Evolutionary conservation across 768 basidiomycete genomes (phyloP), one percentile per base, ranked within the genome.

Genomic region (Boletus subcaerulescens): DNA sequence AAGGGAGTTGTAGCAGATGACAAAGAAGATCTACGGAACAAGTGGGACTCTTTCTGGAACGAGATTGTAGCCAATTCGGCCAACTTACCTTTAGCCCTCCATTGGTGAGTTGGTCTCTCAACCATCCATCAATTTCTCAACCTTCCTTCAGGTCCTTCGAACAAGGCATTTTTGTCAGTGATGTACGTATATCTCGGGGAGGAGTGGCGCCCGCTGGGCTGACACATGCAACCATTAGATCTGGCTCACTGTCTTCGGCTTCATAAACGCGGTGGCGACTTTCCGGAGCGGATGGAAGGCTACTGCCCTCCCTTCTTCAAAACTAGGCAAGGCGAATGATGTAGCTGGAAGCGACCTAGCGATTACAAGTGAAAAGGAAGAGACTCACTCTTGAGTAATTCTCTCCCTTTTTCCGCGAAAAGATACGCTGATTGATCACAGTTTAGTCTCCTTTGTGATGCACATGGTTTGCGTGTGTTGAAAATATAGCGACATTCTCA

Each of bases 1-100:
- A 87, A 82, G 63, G 83, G 77, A 3, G 61, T 79, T 45, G 73
- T 68, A n/a, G 72, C 74, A 22, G 60, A 73, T 24, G 86, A 89
- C 60, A 82, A 77, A 56, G 72, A 71, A 36, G 85, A 87, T 48
- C 66, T 91, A 20, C 58, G 66, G 22, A 75, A 82, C 52, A 74
- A 84, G 59, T 85, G 86, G 83, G 79, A 81, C 59, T 80, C 85
- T 15, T 82, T 85, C 51, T 84, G 83, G 80, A 86, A 82, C 48
- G 90, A 92, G 56, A 67, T 88, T 12, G 68, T 89, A 14, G 81
- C 83, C 46, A 93, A 93, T 64, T 57, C 87, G 9, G 83, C 83
- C 24, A 89, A 91, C 65, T 72, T 93, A n/a, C 93, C 92, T 4
- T 68, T 91, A 47, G 89, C 92, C 3, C 69, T 92, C 52, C 93